These are phyloP conservation scores for Neurospora crassa DNA, from an alignment of 2,329 filamentous ascomycete species.

Conservation along the genomic window DNA sequence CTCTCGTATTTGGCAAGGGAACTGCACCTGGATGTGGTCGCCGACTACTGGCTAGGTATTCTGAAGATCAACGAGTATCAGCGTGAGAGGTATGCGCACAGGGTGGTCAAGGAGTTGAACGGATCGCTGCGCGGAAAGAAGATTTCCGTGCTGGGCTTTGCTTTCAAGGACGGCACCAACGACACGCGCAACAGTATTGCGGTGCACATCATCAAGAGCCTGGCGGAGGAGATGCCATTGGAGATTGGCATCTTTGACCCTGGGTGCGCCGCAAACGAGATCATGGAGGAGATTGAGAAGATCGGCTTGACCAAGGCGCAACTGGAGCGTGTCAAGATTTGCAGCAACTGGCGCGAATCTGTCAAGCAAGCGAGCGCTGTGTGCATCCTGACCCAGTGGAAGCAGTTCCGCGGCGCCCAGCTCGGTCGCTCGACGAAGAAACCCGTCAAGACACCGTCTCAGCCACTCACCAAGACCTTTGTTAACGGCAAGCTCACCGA, in stretches of 20 bases:
- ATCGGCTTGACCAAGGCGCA: slow-evolving; percentile 20
- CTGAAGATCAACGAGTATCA: slow-evolving; percentile 51
- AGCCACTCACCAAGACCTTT: not conserved
- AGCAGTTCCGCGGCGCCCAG: slow-evolving; percentile 34
- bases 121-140: slow-evolving; percentile 46
- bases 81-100: slow-evolving; percentile 41
- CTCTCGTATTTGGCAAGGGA: slow-evolving; percentile 49
- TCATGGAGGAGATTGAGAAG: slow-evolving; percentile 20
- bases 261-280: slow-evolving; percentile 25
- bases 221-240: slow-evolving; percentile 38
- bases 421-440: slow-evolving; percentile 9
- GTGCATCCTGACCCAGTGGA: slow-evolving; percentile 42
- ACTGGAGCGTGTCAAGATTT: slow-evolving; percentile 27
- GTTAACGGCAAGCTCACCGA: slow-evolving; percentile 14
- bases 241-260: slow-evolving; percentile 46
- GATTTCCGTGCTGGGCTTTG: slow-evolving; percentile 47
- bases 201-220: slow-evolving; percentile 39
- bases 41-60: slow-evolving; percentile 48
- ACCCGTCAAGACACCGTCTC: not conserved
- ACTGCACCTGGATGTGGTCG: slow-evolving; percentile 46
- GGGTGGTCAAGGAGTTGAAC: slow-evolving; percentile 44
- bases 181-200: slow-evolving; percentile 49
- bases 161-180: slow-evolving; percentile 52
- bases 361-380: slow-evolving; percentile 36
- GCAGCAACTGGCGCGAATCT: slow-evolving; percentile 32